Evolutionary conservation across 305 asterid genomes (phyloP).

Genomic region (Fraxinus angustifolia): DNA sequence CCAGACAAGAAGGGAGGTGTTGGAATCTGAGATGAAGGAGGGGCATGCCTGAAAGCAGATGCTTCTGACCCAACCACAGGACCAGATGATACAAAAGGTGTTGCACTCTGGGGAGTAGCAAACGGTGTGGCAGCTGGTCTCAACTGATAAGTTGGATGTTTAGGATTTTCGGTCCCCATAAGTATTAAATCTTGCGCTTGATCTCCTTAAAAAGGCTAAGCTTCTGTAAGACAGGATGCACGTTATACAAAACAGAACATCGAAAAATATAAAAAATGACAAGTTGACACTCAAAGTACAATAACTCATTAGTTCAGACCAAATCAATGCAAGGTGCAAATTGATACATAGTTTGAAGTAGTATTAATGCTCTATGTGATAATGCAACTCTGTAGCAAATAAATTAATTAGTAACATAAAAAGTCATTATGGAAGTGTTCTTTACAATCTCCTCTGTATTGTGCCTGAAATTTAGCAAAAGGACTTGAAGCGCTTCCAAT

Average conservation of each 20-base stretch:
- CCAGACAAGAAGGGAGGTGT: slow-evolving; percentile 53
- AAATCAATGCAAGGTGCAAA: background rate
- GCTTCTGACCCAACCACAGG: slow-evolving; percentile 66
- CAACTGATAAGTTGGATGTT: slow-evolving; percentile 51
- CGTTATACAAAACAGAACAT: slow-evolving; percentile 7
- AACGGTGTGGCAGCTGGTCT: slow-evolving; percentile 63
- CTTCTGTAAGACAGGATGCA: slow-evolving; percentile 35
- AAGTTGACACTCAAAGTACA: background rate
- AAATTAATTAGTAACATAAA: background rate
- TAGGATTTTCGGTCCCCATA: slow-evolving; percentile 90
- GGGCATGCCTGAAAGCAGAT: slow-evolving; percentile 59
- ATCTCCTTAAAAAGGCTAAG: slow-evolving; percentile 30
- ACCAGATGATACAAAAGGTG: slow-evolving; percentile 65
- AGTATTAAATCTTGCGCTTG: slow-evolving; percentile 26
- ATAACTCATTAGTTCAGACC: background rate
- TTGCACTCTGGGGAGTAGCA: slow-evolving; percentile 50
- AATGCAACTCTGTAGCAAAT: background rate
- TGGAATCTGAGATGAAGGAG: slow-evolving; percentile 46
- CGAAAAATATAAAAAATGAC: background rate
- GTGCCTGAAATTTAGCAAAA: slow-evolving; percentile 3
- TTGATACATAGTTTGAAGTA: background rate
- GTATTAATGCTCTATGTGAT: background rate
- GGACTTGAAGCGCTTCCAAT: background rate
- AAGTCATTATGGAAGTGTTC: background rate
- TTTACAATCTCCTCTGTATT: background rate